phyloP scores from a whole-genome alignment of 768 basidiomycete species.

The Mrakia gelida region DNA sequence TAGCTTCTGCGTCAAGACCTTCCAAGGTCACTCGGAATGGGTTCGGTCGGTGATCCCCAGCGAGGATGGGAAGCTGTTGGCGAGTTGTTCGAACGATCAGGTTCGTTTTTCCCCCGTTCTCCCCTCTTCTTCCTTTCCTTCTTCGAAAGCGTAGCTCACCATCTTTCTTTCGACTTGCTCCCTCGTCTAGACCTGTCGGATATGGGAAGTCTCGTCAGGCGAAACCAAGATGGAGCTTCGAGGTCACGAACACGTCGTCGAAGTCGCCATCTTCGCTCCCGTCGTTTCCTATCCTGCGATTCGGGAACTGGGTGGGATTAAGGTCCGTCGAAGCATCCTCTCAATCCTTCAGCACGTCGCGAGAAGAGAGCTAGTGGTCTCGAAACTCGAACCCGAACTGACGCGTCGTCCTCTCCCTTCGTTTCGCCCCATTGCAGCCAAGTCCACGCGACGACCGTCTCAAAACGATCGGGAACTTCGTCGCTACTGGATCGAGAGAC shows the following conservation, averaged over 20 bases:
- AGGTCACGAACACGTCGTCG: constrained; percentile 83
- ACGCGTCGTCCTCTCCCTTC: not conserved
- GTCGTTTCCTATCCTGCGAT: constrained; percentile 68
- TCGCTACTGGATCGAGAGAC: constrained; percentile 81
- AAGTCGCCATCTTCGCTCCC: constrained; percentile 76
- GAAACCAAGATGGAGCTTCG: constrained; percentile 76
- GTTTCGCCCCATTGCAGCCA: constrained; percentile 50
- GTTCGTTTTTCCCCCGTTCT: constrained; percentile 39
- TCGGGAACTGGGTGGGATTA: constrained; percentile 67
- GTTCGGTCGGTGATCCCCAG: constrained; percentile 57
- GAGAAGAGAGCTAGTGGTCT: no score
- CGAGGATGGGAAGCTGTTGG: constrained; percentile 65
- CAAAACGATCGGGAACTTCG: constrained; percentile 52
- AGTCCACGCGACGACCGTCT: constrained; percentile 45
- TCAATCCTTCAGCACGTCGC: no score
- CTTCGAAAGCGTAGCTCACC: not conserved
- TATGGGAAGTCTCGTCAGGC: constrained; percentile 69
- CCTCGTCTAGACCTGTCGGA: constrained; percentile 60
- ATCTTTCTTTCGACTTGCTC: not conserved
- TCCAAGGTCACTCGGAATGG: constrained; percentile 78
- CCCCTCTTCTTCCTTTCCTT: not conserved
- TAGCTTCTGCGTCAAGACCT: constrained; percentile 71
- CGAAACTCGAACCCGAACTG: no score
- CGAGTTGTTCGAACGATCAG: constrained; percentile 83
- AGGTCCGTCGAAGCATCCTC: no score